Conservation (phyloP, 208 protist genomes). For the Trypanosoma brucei region DNA sequence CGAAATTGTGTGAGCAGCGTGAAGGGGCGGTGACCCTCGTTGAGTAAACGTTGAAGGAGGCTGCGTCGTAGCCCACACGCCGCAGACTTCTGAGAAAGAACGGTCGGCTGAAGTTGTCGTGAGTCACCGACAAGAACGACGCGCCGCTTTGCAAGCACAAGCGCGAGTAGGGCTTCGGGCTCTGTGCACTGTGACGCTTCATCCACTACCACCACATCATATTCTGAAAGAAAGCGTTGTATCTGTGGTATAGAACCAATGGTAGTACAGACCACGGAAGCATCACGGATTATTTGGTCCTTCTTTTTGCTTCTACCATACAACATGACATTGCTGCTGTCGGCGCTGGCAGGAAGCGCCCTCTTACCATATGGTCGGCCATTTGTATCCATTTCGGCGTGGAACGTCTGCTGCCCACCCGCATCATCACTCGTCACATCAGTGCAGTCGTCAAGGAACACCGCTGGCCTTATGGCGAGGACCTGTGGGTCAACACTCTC, state of each 20-base stretch:
- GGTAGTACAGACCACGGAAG: constrained; percentile 63
- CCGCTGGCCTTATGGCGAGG: constrained; percentile 27
- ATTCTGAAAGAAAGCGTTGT: constrained; percentile 30
- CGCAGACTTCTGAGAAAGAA: constrained; percentile 57
- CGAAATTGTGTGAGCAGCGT: constrained; percentile 86
- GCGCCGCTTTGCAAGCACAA: constrained; percentile 44
- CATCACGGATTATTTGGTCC: constrained; percentile 30
- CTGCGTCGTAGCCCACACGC: constrained; percentile 53
- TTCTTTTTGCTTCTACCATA: too few species aligned
- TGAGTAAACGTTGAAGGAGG: constrained; percentile 74
- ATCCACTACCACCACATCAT: constrained; percentile 88
- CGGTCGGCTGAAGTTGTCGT: constrained; percentile 87
- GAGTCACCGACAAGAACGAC: constrained; percentile 87
- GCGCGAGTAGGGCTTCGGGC: constrained; percentile 71
- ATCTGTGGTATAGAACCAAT: constrained; percentile 79
- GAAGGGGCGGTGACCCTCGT: constrained; percentile 45
- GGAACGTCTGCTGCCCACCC: background rate
- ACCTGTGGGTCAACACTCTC: constrained; percentile 59
- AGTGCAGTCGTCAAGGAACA: constrained; percentile 72
- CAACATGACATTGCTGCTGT: too few species aligned
- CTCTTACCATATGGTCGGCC: too few species aligned
- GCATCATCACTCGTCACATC: background rate
- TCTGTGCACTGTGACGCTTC: constrained; percentile 91
- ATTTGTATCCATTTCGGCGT: background rate
- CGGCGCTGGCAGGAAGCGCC: too few species aligned